Conservation (phyloP, 179 eudicot species). For the Carnegiea gigantea region DNA sequence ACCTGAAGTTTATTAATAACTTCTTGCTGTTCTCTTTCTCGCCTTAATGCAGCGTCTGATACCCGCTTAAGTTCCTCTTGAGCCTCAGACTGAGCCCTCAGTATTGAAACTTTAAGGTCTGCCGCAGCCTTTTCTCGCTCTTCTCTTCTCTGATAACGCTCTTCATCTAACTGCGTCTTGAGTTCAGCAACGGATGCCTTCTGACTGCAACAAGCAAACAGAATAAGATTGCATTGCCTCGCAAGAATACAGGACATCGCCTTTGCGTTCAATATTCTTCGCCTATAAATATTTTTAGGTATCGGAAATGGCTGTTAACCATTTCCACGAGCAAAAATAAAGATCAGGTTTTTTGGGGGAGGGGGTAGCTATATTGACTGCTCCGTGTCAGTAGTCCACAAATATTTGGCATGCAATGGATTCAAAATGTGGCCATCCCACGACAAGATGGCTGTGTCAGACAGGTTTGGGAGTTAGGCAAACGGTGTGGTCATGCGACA, state of each 20-base stretch:
- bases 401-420: neutral
- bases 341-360: neutral
- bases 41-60: constrained; percentile 57
- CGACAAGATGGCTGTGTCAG: no score
- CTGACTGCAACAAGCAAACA: constrained; percentile 58
- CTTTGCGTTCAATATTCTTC: neutral
- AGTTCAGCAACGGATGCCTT: constrained; percentile 76
- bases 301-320: neutral
- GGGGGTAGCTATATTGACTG: neutral
- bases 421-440: neutral
- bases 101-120: constrained; percentile 64
- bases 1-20: constrained; percentile 92
- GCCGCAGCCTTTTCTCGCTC: constrained; percentile 82
- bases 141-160: constrained; percentile 87
- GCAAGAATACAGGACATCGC: neutral
- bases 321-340: neutral
- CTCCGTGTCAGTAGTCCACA: neutral
- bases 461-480: no score
- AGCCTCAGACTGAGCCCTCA: constrained; percentile 75
- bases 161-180: constrained; percentile 71
- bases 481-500: no score
- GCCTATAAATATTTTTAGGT: neutral
- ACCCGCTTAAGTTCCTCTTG: constrained; percentile 78
- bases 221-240: constrained; percentile 11
- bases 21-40: constrained; percentile 90